Evolutionary conservation across 768 basidiomycete genomes (phyloP).

Genomic region (Termitomyces sp.): DNA sequence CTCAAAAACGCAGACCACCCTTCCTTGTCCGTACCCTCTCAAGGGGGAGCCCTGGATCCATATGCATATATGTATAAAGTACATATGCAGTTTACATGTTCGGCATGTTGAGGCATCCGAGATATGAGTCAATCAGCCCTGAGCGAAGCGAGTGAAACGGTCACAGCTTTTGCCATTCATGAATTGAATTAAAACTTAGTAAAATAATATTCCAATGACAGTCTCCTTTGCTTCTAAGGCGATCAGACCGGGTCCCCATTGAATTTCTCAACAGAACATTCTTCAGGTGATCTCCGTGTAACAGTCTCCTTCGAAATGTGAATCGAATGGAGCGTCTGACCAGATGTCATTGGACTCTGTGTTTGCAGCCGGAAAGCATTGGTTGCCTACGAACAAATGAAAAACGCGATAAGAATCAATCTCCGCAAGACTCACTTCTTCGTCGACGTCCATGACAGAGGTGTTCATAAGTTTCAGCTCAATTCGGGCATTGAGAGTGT

Average conservation of each 20-base stretch:
- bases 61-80: no score
- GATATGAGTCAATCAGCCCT: neutral
- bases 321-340: conserved; percentile 19
- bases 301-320: conserved; percentile 20
- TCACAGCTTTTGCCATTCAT: neutral
- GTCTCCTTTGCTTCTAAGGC: neutral
- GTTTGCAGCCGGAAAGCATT: conserved; percentile 20
- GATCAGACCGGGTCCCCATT: neutral
- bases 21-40: no score
- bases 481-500: conserved; percentile 36
- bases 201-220: neutral
- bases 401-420: neutral
- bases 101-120: neutral
- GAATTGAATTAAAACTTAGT: neutral
- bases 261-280: conserved; percentile 16
- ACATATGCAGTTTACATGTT: neutral
- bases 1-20: no score
- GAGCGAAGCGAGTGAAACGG: neutral
- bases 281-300: conserved; percentile 14
- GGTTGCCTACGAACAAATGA: conserved; percentile 6
- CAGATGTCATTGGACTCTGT: conserved; percentile 14
- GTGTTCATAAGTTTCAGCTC: conserved; percentile 23
- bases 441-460: conserved; percentile 22
- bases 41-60: no score
- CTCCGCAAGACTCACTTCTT: conserved; percentile 14